Evolutionary conservation across 2,329 filamentous ascomycete genomes (phyloP), one percentile per base, ranked within the genome.

Genomic region (Alternaria sp.): DNA sequence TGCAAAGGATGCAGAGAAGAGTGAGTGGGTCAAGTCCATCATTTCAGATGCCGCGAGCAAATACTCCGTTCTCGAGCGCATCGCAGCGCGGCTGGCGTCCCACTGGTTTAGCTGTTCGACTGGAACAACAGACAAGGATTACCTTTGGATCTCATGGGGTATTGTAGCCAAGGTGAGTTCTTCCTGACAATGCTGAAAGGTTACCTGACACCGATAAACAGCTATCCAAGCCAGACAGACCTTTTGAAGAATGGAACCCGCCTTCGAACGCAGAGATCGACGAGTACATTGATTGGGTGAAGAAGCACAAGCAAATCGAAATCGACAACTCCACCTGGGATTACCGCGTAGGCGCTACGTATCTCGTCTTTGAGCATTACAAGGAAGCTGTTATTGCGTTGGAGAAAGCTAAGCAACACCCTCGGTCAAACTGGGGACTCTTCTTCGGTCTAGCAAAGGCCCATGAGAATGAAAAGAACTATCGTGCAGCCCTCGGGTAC

Each of bases 1-100:
- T 19, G 30, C 55, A 10, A 55, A 56, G 21, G 44, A 61, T 28
- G 23, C 6, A 6, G n/a, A 67, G 26, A 67, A 65, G 28, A 45
- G 11, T n/a, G 23, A 13, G 5, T 68, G 66, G 66, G 59, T 56
- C 6, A 43, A 54, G 25, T 25, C 62, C 10, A 25, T 54, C 3
- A 50, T 50, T 9, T 50, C 36, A 5, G 46, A 57, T 1, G 32
- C 43, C 3, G 25, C 52, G 17, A 64, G 44, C 9, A 57, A 58
- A 47, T 57, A 61, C 26, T 45, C 43, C 5, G 25, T 61, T 9
- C n/a, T 64, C 11, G 58, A 58, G 36, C 40, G 49, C 23, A 15
- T 64, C 6, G 52, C 58, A 46, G 49, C 19, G 15, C 46, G 28
- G 11, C 17, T 57, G 7, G 62, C 58, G 2, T 53, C 13, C 1